Evolutionary conservation across 306 rosid species (phyloP).

Genomic region (Comarum palustre): DNA sequence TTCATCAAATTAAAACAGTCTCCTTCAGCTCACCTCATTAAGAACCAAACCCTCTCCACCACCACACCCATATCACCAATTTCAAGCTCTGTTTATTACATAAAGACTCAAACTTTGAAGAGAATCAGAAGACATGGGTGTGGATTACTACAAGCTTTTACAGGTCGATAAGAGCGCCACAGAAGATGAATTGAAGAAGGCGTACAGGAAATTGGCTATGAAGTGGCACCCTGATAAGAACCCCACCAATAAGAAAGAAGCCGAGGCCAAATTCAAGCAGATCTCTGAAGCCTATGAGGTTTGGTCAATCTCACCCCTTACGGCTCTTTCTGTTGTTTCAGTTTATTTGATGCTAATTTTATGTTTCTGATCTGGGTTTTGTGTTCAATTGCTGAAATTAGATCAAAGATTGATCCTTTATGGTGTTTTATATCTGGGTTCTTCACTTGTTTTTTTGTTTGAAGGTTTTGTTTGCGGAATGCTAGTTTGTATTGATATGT

Average conservation of each 20-base stretch:
- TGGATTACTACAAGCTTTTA: slow-evolving; percentile 70
- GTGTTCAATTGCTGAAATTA: not conserved
- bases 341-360: not conserved
- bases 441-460: not conserved
- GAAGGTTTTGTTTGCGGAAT: no score
- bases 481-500: not conserved
- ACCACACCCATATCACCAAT: not conserved
- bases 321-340: not conserved
- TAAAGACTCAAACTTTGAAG: not conserved
- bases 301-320: not conserved
- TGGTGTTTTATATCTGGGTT: not conserved
- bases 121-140: slow-evolving; percentile 51
- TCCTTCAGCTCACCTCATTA: not conserved
- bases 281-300: slow-evolving; percentile 93
- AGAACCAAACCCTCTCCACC: not conserved
- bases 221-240: slow-evolving; percentile 96
- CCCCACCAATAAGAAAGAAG: slow-evolving; percentile 70
- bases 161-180: slow-evolving; percentile 68
- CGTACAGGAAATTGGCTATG: slow-evolving; percentile 87
- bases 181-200: slow-evolving; percentile 83
- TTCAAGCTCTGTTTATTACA: not conserved
- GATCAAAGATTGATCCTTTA: not conserved
- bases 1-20: slow-evolving; percentile 2
- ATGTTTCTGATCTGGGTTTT: not conserved
- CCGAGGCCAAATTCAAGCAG: slow-evolving; percentile 75